Conservation (phyloP, 805 yeast species). For the Maudiozyma saulgeensis region DNA sequence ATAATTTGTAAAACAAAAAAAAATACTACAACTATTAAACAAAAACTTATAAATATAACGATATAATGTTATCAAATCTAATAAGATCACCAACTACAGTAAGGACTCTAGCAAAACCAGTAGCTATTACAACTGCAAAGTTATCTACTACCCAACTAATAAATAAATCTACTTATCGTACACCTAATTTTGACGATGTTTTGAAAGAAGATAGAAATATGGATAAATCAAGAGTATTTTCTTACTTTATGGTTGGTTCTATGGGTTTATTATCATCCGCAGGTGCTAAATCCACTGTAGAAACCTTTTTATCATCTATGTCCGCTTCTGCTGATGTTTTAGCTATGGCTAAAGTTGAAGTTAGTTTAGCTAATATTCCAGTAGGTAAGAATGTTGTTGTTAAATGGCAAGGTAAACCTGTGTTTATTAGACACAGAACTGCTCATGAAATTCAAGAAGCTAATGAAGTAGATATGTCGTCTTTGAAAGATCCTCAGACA, state of each 20-base stretch:
- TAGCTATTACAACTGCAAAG: conserved; percentile 9
- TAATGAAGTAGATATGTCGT: conserved; percentile 61
- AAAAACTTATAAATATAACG: background rate
- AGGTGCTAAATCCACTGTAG: conserved; percentile 93
- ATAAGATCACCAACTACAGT: conserved; percentile 2
- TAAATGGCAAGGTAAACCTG: conserved; percentile 99
- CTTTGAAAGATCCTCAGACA: conserved; percentile 87
- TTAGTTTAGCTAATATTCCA: conserved; percentile 85
- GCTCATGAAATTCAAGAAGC: conserved; percentile 90
- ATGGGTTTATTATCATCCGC: conserved; percentile 85
- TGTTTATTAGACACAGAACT: conserved; percentile 98
- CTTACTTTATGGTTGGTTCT: conserved; percentile 97
- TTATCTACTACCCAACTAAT: conserved; percentile 19
- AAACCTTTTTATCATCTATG: conserved; percentile 84
- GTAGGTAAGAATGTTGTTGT: conserved; percentile 96
- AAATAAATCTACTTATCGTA: conserved; percentile 70
- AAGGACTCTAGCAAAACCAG: conserved; percentile 3
- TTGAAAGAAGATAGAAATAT: conserved; percentile 60
- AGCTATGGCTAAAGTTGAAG: conserved; percentile 99
- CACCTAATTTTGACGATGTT: conserved; percentile 82
- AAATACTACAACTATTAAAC: background rate
- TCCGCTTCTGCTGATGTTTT: conserved; percentile 97
- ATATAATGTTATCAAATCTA: conserved; percentile 3
- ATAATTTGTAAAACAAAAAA: background rate
- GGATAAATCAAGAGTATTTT: conserved; percentile 74